phyloP scores from a whole-genome alignment of 768 basidiomycete species.

The Cyathus striatus region DNA sequence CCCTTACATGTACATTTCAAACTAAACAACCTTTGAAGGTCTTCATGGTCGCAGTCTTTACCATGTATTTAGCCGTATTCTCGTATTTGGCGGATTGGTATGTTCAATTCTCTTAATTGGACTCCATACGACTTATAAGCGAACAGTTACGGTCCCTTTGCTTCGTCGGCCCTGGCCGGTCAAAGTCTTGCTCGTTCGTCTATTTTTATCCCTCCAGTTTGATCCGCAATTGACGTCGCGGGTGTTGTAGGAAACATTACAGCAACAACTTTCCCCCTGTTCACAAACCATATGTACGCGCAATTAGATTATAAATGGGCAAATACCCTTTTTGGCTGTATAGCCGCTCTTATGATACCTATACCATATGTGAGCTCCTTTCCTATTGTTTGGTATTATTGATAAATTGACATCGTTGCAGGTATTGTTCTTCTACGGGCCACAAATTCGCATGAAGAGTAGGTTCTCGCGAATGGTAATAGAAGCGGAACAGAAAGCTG shows the following conservation, averaged over 20 bases:
- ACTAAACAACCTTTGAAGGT: conserved; percentile 14
- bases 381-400: not conserved
- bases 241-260: conserved; percentile 40
- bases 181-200: conserved; percentile 54
- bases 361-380: conserved; percentile 53
- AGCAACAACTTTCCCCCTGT: conserved; percentile 55
- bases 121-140: not conserved
- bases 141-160: conserved; percentile 50
- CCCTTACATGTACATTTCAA: conserved; percentile 6
- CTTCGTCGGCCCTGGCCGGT: conserved; percentile 65
- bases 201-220: not conserved
- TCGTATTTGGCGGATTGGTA: conserved; percentile 64
- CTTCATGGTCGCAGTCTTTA: conserved; percentile 47
- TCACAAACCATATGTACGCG: conserved; percentile 55
- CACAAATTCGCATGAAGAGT: conserved; percentile 31
- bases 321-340: conserved; percentile 48
- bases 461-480: conserved; percentile 35
- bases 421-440: conserved; percentile 39
- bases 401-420: conserved; percentile 11
- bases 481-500: conserved; percentile 9
- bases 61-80: conserved; percentile 58
- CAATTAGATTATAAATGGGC: conserved; percentile 57
- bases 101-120: conserved; percentile 17
- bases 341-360: conserved; percentile 48
- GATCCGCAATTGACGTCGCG: not conserved